A percentile compares a stretch with the other conserved stretches of the same genome.
These are phyloP conservation scores for Coemansia sp. DNA, from an alignment of 192 early-diverging fungal genomes.

Conservation along the genomic window DNA sequence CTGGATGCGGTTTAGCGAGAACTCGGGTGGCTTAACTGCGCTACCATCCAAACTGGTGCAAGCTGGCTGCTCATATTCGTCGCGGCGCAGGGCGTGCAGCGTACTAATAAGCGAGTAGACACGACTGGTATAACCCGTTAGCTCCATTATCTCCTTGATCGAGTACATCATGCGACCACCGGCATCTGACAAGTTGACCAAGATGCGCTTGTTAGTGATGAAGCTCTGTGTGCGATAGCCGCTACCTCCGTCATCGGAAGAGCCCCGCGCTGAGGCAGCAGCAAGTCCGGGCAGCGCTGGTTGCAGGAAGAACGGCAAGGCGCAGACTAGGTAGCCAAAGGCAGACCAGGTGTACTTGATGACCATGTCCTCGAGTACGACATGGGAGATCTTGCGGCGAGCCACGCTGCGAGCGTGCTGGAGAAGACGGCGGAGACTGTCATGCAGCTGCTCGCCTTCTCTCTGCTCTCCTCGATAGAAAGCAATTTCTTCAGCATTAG, in stretches of 20 bases:
- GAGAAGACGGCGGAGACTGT: slow-evolving; percentile 73
- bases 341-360: slow-evolving; percentile 98
- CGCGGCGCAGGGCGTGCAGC: slow-evolving; percentile 72
- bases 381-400: slow-evolving; percentile 78
- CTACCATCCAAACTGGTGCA: neutral
- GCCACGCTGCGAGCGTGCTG: slow-evolving; percentile 84
- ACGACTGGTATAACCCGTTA: slow-evolving; percentile 85
- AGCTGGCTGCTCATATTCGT: slow-evolving; percentile 53
- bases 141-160: slow-evolving; percentile 89
- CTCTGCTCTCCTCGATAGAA: slow-evolving; percentile 82
- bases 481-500: slow-evolving; percentile 97
- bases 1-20: slow-evolving; percentile 23
- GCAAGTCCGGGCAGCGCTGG: slow-evolving; percentile 57
- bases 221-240: slow-evolving; percentile 76
- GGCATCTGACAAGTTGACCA: slow-evolving; percentile 90
- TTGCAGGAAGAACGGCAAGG: slow-evolving; percentile 86
- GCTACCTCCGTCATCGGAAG: slow-evolving; percentile 12
- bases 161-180: slow-evolving; percentile 97
- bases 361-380: slow-evolving; percentile 95
- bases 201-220: slow-evolving; percentile 88
- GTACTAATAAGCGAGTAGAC: slow-evolving; percentile 86
- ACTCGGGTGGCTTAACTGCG: slow-evolving; percentile 8
- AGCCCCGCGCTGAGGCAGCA: neutral
- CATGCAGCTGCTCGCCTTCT: slow-evolving; percentile 79
- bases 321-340: slow-evolving; percentile 79